phyloP scores from a whole-genome alignment of 306 rosid species.

The Oemleria cerasiformis region DNA sequence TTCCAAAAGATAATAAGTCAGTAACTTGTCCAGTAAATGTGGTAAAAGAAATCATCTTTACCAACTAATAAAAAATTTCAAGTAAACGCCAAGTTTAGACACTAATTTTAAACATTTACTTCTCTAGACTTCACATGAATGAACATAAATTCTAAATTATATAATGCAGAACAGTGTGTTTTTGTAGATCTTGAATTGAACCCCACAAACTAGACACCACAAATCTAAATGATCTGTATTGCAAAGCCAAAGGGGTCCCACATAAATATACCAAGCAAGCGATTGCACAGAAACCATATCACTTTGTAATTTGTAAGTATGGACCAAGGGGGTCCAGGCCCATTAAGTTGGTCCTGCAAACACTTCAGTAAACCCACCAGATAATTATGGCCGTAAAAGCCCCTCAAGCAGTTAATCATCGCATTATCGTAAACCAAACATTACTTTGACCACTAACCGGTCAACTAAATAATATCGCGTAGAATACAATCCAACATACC shows the following conservation, averaged over 20 bases:
- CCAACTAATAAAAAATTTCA: too few species aligned
- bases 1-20: neutral
- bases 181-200: conserved; percentile 1
- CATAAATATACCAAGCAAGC: neutral
- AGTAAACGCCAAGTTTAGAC: neutral
- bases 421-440: conserved; percentile 1
- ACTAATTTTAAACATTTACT: neutral
- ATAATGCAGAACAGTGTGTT: neutral
- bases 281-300: neutral
- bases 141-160: neutral
- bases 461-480: neutral
- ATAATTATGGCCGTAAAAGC: neutral
- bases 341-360: conserved; percentile 1
- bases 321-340: conserved; percentile 7
- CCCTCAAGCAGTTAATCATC: neutral
- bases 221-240: neutral
- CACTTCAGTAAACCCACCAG: neutral
- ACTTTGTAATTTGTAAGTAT: neutral
- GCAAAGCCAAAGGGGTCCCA: conserved; percentile 2
- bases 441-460: neutral
- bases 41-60: neutral
- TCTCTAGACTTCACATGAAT: neutral
- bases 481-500: conserved; percentile 23
- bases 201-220: conserved; percentile 15
- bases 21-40: neutral